Evolutionary conservation across 441 rosid genomes (phyloP), one percentile per base, ranked within the genome.

Genomic region (Metrosideros polymorpha): DNA sequence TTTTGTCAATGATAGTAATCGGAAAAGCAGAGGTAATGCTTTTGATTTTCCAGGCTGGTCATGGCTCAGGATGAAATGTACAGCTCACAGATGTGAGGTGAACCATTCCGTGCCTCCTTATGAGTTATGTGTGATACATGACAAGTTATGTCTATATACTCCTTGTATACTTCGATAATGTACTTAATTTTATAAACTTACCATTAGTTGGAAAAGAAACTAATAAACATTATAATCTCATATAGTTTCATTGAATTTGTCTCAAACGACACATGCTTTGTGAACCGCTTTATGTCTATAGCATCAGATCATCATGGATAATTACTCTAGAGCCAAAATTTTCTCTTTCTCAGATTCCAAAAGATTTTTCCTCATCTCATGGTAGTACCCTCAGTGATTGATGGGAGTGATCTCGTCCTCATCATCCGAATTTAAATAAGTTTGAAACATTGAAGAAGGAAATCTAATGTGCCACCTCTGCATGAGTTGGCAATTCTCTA

Each of bases 91-190:
- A 59, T 3, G 30, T 14, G 17, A 59, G 18, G 19, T 27, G 35
- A 12, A 57, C 3, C 2, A n/a, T 29, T 59, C 9, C 6, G 35
- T 3, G 19, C 35, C 0, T 59, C 22, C 0, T 30, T 6, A 15
- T 59, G 35, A 59, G 35, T 59, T 29, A n/a, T 57, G 66, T 57
- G 7, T n/a, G 12, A 1, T 29, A 6, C 66, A 55, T 24, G 54
- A 51, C 29, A 55, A 4, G 35, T 59, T 13, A 13, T 59, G 19
- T 59, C 14, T 14, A 59, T 29, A 13, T 59, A 6, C 9, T 59
- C 19, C 66, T 29, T 25, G 13, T 59, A 7, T 14, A 3, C 30
- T 4, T 59, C 35, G 71, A 59, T 18, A 0, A n/a, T 59, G 35
- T 59, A 59, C 22, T 14, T 0, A 6, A 6, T 59, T 59, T 35